Percentiles rank a stretch among this genome's conserved stretches.
phyloP scores from a whole-genome alignment of 2,329 filamentous ascomycete genomes.

The Fusarium stilboides region DNA sequence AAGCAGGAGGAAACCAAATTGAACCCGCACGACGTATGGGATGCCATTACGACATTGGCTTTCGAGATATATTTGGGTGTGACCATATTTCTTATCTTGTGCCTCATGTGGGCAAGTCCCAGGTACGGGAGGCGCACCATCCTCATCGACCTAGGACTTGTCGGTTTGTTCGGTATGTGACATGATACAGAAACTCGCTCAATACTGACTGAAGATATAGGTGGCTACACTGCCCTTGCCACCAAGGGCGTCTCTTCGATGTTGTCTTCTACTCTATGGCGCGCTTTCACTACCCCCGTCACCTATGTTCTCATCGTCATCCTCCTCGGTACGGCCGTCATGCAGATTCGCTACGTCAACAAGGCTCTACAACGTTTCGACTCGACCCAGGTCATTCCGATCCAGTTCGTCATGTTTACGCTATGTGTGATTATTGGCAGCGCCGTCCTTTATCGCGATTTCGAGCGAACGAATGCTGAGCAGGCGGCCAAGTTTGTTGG shows the following conservation, averaged over 20 bases:
- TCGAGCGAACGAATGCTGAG: slow-evolving; percentile 82
- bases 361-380: slow-evolving; percentile 90
- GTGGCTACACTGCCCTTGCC: slow-evolving; percentile 95
- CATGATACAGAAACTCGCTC: background rate
- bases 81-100: slow-evolving; percentile 79
- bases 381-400: slow-evolving; percentile 97
- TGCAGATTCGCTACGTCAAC: slow-evolving; percentile 98
- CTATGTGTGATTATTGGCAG: slow-evolving; percentile 95
- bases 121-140: slow-evolving; percentile 89
- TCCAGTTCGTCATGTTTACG: slow-evolving; percentile 97
- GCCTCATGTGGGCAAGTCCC: slow-evolving; percentile 86
- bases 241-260: slow-evolving; percentile 98
- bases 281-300: slow-evolving; percentile 90
- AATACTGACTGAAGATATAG: slow-evolving; percentile 59
- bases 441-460: slow-evolving; percentile 93
- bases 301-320: slow-evolving; percentile 89
- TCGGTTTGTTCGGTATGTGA: slow-evolving; percentile 87
- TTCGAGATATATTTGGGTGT: slow-evolving; percentile 93
- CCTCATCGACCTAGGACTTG: slow-evolving; percentile 91
- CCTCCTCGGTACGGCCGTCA: slow-evolving; percentile 86
- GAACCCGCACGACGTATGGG: slow-evolving; percentile 91
- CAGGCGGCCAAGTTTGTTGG: slow-evolving; percentile 89
- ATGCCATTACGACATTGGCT: slow-evolving; percentile 86
- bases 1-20: slow-evolving; percentile 91
- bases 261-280: slow-evolving; percentile 90